Conservation (phyloP, 169 alveolate genomes). For the Plasmodium cynomolgi region DNA sequence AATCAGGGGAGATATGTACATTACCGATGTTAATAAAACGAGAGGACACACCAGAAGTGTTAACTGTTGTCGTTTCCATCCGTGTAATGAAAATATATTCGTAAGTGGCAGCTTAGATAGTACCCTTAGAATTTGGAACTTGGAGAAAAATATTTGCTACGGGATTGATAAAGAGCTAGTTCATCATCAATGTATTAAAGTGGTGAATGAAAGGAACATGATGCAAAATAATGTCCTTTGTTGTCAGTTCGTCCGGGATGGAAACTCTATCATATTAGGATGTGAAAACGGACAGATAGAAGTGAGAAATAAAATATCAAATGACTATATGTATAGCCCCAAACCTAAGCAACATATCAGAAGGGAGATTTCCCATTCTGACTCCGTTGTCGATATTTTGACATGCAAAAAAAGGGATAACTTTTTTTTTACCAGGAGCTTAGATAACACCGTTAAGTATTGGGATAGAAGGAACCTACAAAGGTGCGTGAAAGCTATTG, state of each 20-base stretch:
- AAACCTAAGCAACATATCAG: background rate
- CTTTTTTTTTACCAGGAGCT: constrained; percentile 45
- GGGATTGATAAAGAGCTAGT: constrained; percentile 48
- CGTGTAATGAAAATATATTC: constrained; percentile 69
- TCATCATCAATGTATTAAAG: constrained; percentile 50
- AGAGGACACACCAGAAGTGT: constrained; percentile 82
- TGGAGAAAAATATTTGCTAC: constrained; percentile 57
- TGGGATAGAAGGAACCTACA: constrained; percentile 55
- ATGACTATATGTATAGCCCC: constrained; percentile 35
- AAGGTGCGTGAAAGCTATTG: constrained; percentile 1
- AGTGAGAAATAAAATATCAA: constrained; percentile 50
- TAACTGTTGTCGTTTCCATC: constrained; percentile 78
- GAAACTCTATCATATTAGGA: constrained; percentile 40
- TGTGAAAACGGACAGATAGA: constrained; percentile 50
- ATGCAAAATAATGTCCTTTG: constrained; percentile 35
- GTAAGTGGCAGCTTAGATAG: constrained; percentile 82
- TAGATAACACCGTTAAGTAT: constrained; percentile 39
- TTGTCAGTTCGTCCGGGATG: constrained; percentile 35
- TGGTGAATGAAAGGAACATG: constrained; percentile 45
- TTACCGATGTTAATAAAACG: constrained; percentile 81
- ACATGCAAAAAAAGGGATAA: constrained; percentile 27
- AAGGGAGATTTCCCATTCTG: constrained; percentile 1
- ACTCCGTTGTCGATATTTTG: constrained; percentile 37
- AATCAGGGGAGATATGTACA: constrained; percentile 85
- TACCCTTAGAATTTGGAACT: constrained; percentile 80